These are phyloP conservation scores for Cinnamomum chago DNA, from an alignment of 164 flowering plant genomes.

Conservation along the genomic window DNA sequence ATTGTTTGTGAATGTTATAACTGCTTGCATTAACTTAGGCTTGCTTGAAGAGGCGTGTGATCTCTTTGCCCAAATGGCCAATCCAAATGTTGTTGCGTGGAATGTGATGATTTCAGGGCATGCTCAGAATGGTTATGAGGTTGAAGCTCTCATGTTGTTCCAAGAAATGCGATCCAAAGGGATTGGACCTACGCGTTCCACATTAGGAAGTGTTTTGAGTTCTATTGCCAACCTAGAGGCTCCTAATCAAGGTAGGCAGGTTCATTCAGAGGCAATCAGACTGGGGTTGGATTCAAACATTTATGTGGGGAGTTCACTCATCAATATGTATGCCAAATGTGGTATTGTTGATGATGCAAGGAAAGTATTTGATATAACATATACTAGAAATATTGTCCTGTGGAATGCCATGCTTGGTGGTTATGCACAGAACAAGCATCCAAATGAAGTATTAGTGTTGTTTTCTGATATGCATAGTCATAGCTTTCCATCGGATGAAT, in stretches of 20 bases:
- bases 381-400: conserved; percentile 59
- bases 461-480: conserved; percentile 42
- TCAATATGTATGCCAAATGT: conserved; percentile 85
- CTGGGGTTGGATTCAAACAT: conserved; percentile 67
- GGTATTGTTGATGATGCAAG: conserved; percentile 52
- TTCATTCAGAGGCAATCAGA: conserved; percentile 74
- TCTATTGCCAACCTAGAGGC: conserved; percentile 57
- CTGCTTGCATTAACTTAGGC: conserved; percentile 52
- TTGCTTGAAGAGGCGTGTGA: conserved; percentile 54
- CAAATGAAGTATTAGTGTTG: conserved; percentile 47
- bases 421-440: conserved; percentile 57
- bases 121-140: conserved; percentile 48
- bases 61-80: conserved; percentile 51
- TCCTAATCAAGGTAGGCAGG: conserved; percentile 47
- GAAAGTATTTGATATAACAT: conserved; percentile 50
- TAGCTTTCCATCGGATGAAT: conserved; percentile 65
- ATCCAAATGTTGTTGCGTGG: conserved; percentile 80
- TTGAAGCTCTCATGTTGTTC: conserved; percentile 56
- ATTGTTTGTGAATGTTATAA: conserved; percentile 55
- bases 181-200: conserved; percentile 63
- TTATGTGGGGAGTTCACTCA: conserved; percentile 79
- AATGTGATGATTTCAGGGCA: conserved; percentile 91
- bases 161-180: conserved; percentile 47
- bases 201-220: conserved; percentile 83
- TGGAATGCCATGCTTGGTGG: conserved; percentile 90